A percentile compares a stretch with the other conserved stretches of the same genome.
These are phyloP conservation scores for Aspergillus mulundensis DNA, from an alignment of 495 filamentous ascomycete species.

Conservation along the genomic window DNA sequence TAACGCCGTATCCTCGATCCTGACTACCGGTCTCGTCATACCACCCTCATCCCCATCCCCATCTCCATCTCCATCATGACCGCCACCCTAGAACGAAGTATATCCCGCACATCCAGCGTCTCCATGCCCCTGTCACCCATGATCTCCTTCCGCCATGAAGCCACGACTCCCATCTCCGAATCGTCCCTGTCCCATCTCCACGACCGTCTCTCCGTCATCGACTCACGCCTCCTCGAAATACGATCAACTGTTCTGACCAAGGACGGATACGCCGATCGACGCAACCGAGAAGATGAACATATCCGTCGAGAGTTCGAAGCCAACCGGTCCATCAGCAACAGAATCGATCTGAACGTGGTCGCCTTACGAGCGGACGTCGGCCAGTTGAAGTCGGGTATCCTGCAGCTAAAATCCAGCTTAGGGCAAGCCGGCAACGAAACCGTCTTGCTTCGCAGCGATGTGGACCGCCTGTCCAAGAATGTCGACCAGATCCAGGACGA, in stretches of 20 bases:
- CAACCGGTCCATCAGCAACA: conserved; percentile 32
- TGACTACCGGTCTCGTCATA: not conserved
- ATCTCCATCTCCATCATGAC: conserved; percentile 30
- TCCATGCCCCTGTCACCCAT: conserved; percentile 40
- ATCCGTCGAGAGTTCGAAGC: conserved; percentile 41
- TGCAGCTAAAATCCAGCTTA: conserved; percentile 32
- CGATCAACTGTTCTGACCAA: conserved; percentile 36
- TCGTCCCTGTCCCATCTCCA: conserved; percentile 32
- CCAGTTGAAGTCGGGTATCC: conserved; percentile 35
- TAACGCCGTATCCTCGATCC: not conserved
- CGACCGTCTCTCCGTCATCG: conserved; percentile 37
- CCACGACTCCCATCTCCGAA: conserved; percentile 33
- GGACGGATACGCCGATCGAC: conserved; percentile 38
- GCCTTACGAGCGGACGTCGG: conserved; percentile 36
- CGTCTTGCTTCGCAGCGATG: conserved; percentile 35
- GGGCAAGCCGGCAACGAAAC: conserved; percentile 36
- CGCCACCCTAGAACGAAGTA: conserved; percentile 37
- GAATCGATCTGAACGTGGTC: conserved; percentile 40
- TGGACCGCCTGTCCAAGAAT: conserved; percentile 38
- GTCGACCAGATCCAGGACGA: conserved; percentile 37
- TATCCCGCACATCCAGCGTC: conserved; percentile 37
- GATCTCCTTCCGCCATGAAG: conserved; percentile 32
- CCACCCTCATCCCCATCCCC: not conserved
- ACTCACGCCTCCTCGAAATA: conserved; percentile 37
- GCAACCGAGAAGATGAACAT: conserved; percentile 42